phyloP scores from a whole-genome alignment of 495 filamentous ascomycete genomes.

The Penicillium robsamsonii region DNA sequence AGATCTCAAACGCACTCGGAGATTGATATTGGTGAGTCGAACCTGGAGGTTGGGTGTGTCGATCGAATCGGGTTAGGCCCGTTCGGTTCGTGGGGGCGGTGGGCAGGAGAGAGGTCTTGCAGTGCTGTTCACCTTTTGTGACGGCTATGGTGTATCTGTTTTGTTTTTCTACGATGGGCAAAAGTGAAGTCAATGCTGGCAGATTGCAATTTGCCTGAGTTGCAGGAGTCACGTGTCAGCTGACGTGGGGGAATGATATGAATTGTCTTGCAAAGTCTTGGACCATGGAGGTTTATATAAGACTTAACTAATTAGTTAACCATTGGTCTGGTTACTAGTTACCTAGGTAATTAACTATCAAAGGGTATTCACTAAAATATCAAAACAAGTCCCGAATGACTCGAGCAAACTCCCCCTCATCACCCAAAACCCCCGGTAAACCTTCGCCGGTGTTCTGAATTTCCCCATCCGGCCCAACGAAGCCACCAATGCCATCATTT shows the following conservation, averaged over 20 bases:
- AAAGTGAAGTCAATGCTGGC: neutral
- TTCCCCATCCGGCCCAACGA: constrained; percentile 43
- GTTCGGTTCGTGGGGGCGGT: constrained; percentile 38
- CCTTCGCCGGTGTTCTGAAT: constrained; percentile 48
- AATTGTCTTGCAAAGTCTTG: no score
- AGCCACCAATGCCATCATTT: constrained; percentile 43
- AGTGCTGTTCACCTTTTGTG: neutral
- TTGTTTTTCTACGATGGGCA: neutral
- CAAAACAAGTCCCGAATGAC: constrained; percentile 67
- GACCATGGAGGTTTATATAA: neutral
- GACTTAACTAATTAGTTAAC: neutral
- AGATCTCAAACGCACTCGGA: neutral
- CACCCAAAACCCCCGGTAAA: constrained; percentile 51
- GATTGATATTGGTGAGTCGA: constrained; percentile 4
- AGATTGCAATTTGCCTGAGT: neutral
- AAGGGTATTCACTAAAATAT: constrained; percentile 13
- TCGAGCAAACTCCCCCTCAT: constrained; percentile 62
- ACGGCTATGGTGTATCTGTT: neutral
- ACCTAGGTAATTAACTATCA: neutral
- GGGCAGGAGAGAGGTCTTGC: constrained; percentile 7
- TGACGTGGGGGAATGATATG: neutral
- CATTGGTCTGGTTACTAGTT: neutral
- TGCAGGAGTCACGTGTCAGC: neutral
- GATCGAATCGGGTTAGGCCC: constrained; percentile 31
- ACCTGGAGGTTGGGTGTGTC: constrained; percentile 21